phyloP scores from a whole-genome alignment of 441 rosid species.

The Erysimum cheiri region DNA sequence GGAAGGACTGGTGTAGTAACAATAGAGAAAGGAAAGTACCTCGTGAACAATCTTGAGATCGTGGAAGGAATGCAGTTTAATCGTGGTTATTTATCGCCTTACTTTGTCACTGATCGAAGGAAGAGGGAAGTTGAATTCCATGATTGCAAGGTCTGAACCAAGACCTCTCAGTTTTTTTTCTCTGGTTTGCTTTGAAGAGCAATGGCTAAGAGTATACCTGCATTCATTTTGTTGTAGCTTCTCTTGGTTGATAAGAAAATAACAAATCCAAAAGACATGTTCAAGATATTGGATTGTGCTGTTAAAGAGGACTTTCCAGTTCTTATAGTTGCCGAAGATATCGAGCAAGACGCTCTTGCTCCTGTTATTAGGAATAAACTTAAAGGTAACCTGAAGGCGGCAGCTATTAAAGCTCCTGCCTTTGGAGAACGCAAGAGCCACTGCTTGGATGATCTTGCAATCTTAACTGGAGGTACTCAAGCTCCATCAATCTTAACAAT shows the following conservation, averaged over 20 bases:
- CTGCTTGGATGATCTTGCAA: slow-evolving; percentile 86
- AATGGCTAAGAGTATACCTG: slow-evolving; percentile 40
- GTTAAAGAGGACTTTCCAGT: slow-evolving; percentile 83
- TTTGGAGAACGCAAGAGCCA: slow-evolving; percentile 92
- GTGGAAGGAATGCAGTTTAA: slow-evolving; percentile 94
- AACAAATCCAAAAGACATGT: slow-evolving; percentile 75
- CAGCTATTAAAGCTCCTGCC: slow-evolving; percentile 89
- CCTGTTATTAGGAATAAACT: slow-evolving; percentile 82
- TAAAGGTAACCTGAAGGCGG: slow-evolving; percentile 76
- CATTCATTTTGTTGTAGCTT: slow-evolving; percentile 59
- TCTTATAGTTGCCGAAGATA: slow-evolving; percentile 79
- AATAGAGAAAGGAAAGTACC: slow-evolving; percentile 66
- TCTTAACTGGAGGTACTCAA: slow-evolving; percentile 85
- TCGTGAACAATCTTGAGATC: slow-evolving; percentile 63
- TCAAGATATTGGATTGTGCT: slow-evolving; percentile 82
- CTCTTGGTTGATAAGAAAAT: slow-evolving; percentile 90
- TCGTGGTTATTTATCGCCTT: slow-evolving; percentile 84
- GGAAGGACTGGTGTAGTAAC: slow-evolving; percentile 80
- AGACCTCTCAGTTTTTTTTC: slow-evolving; percentile 12
- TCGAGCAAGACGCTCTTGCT: slow-evolving; percentile 84
- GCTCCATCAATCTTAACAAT: not conserved
- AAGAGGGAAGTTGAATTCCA: slow-evolving; percentile 75
- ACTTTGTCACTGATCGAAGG: slow-evolving; percentile 76
- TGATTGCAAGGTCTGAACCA: slow-evolving; percentile 73
- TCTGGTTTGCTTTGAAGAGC: slow-evolving; percentile 37